Conservation (phyloP, 169 alveolate species). For the Neospora caninum region DNA sequence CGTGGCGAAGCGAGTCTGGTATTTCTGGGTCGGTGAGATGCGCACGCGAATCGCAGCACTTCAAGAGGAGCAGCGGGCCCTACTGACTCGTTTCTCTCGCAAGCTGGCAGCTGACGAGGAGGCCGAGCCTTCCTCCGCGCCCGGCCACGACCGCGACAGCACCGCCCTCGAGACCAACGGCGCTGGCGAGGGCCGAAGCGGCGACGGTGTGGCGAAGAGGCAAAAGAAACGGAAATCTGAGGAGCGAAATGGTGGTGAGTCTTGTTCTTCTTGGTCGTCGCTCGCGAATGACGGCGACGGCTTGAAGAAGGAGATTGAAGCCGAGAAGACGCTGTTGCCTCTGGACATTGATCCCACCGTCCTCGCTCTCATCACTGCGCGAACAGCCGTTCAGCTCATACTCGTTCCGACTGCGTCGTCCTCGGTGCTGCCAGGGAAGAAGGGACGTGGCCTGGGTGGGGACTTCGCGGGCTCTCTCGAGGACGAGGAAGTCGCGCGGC, state of each 20-base stretch:
- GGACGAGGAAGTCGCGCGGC: not conserved
- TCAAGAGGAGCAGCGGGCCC: slow-evolving; percentile 54
- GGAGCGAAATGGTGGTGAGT: not conserved
- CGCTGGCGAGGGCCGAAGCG: not conserved
- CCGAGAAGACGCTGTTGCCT: slow-evolving; percentile 43
- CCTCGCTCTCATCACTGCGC: slow-evolving; percentile 67
- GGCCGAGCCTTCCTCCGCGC: not conserved
- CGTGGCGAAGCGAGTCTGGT: slow-evolving; percentile 59
- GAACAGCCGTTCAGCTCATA: slow-evolving; percentile 63
- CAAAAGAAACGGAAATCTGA: not conserved
- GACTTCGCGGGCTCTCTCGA: not conserved
- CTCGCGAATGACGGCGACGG: not conserved
- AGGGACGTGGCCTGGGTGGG: slow-evolving; percentile 19
- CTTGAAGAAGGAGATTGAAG: not conserved
- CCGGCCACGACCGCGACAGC: not conserved
- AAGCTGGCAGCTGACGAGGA: not conserved
- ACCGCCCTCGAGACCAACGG: not conserved
- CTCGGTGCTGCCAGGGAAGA: slow-evolving; percentile 43
- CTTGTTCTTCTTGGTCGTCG: too few species aligned
- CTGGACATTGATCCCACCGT: slow-evolving; percentile 61
- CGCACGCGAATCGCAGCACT: slow-evolving; percentile 41
- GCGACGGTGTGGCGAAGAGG: not conserved
- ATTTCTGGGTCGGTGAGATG: slow-evolving; percentile 59
- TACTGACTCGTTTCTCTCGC: not conserved
- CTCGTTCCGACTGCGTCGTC: slow-evolving; percentile 61